A percentile compares a stretch with the other conserved stretches of the same genome.
phyloP scores from a whole-genome alignment of 1,139 yeast genomes.

The Hyphopichia fennica region DNA sequence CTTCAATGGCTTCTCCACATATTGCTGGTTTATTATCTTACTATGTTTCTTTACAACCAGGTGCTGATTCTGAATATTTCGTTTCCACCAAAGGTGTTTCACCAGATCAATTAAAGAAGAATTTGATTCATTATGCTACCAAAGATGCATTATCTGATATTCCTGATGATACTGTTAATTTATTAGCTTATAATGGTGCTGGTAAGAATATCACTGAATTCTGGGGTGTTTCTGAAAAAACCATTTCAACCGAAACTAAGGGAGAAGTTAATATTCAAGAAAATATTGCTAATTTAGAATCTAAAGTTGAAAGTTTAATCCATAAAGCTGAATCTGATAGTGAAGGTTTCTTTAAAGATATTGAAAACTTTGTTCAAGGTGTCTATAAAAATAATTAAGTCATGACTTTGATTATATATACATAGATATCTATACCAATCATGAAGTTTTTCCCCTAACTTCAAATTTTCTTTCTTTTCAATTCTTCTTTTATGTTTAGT shows the following conservation, averaged over 20 bases:
- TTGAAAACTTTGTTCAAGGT: slow-evolving; percentile 18
- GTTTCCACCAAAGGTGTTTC: slow-evolving; percentile 62
- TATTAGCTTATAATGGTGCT: slow-evolving; percentile 90
- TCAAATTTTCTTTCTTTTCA: too few species aligned
- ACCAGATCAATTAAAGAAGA: slow-evolving; percentile 87
- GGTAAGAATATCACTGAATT: slow-evolving; percentile 75
- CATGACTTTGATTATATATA: neutral
- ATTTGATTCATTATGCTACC: slow-evolving; percentile 79
- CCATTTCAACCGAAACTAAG: slow-evolving; percentile 6
- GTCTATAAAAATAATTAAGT: slow-evolving; percentile 14
- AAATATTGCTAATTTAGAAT: slow-evolving; percentile 9
- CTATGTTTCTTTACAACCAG: slow-evolving; percentile 43
- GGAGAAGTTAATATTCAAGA: slow-evolving; percentile 5
- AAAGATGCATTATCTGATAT: slow-evolving; percentile 65
- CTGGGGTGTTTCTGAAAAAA: slow-evolving; percentile 47
- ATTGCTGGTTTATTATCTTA: slow-evolving; percentile 43
- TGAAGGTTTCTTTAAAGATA: slow-evolving; percentile 18
- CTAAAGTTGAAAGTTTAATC: slow-evolving; percentile 20
- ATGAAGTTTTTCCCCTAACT: too few species aligned
- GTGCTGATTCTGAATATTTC: slow-evolving; percentile 42
- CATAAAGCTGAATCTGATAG: slow-evolving; percentile 17
- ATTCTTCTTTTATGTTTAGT: neutral
- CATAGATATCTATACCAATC: too few species aligned
- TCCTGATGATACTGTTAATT: slow-evolving; percentile 83
- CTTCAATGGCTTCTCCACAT: slow-evolving; percentile 49